phyloP scores from a whole-genome alignment of 495 filamentous ascomycete species.

The Trichoderma reesei region DNA sequence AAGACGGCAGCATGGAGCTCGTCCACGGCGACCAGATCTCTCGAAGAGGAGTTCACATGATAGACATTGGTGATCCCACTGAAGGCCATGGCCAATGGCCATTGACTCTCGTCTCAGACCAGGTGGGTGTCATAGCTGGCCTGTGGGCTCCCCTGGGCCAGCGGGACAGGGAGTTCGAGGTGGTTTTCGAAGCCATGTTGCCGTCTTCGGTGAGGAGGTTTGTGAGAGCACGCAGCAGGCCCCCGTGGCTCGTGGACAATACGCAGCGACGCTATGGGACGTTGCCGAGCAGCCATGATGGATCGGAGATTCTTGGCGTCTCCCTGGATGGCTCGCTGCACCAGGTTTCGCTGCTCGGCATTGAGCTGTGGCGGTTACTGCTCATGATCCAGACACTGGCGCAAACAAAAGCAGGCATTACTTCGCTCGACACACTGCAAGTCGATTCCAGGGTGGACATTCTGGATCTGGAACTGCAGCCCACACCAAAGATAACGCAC shows the following conservation, averaged over 20 bases:
- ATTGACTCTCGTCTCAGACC: slow-evolving; percentile 37
- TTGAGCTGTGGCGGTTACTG: slow-evolving; percentile 50
- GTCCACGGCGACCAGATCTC: slow-evolving; percentile 28
- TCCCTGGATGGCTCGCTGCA: slow-evolving; percentile 56
- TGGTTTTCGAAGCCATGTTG: slow-evolving; percentile 43
- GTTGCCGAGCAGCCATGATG: slow-evolving; percentile 19
- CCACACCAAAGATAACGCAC: slow-evolving; percentile 40
- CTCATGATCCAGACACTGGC: slow-evolving; percentile 54
- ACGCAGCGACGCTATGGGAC: slow-evolving; percentile 19
- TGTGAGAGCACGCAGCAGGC: slow-evolving; percentile 31
- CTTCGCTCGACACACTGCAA: slow-evolving; percentile 13
- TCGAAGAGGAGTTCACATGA: slow-evolving; percentile 29
- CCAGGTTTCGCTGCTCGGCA: slow-evolving; percentile 47
- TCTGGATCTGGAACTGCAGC: slow-evolving; percentile 21
- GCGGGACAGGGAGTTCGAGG: slow-evolving; percentile 30
- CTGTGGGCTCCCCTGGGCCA: slow-evolving; percentile 37
- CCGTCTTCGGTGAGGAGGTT: slow-evolving; percentile 41
- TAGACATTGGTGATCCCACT: slow-evolving; percentile 23
- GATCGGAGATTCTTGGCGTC: slow-evolving; percentile 47
- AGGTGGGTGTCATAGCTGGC: slow-evolving; percentile 37
- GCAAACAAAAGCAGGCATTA: slow-evolving; percentile 8
- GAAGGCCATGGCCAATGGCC: slow-evolving; percentile 16
- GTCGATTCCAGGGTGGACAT: slow-evolving; percentile 10
- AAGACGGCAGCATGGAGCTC: slow-evolving; percentile 18
- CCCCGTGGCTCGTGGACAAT: slow-evolving; percentile 26